Evolutionary conservation across 768 basidiomycete species (phyloP), one percentile per base, ranked within the genome.

Genomic region (Leccinum subgranulosum): DNA sequence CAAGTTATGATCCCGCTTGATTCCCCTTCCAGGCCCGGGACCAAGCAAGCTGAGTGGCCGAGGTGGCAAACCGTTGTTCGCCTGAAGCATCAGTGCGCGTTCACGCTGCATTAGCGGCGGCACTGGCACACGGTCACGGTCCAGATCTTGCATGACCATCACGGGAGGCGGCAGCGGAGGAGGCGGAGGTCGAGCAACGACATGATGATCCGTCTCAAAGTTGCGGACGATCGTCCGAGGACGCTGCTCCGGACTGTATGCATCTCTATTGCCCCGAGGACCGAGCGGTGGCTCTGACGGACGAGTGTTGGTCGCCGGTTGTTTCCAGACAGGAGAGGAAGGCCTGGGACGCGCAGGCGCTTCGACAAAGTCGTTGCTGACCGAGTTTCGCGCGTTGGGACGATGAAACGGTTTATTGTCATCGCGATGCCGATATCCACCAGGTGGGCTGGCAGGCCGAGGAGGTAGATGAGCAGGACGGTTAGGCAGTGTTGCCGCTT

Each of bases 71-170:
- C 65, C 64, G 7, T 68, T 68, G 21, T 43, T 43, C 41, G 8
- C 57, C 31, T 74, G 73, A 7, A 73, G 55, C 59, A 72, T 59
- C 6, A 68, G 57, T 17, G 67, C 73, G 5, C 73, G 71, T 27
- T 72, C 71, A 3, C 69, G 73, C 48, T 74, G 71, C 57, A 72
- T 71, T 6, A 54, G 45, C 1, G 53, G 69, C 9, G 57, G 55
- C 19, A 48, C 60, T 9, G 57, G 56, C 21, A 49, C 61, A 25
- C 58, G 65, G 3, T 59, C 56, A 23, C 19, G 57, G 2, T 53
- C 60, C 11, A 60, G 60, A 3, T 60, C 62, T 47, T 41, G 59
- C 8, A 53, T 41, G 1, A 49, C 19, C 0, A 34, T 45, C 5
- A 41, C 50, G 3, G 53, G 57, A 0, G 58, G 56, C 5, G 59